Base-by-base conservation (phyloP, 2,329 filamentous ascomycete genomes). In the Colletotrichum phormii region DNA sequence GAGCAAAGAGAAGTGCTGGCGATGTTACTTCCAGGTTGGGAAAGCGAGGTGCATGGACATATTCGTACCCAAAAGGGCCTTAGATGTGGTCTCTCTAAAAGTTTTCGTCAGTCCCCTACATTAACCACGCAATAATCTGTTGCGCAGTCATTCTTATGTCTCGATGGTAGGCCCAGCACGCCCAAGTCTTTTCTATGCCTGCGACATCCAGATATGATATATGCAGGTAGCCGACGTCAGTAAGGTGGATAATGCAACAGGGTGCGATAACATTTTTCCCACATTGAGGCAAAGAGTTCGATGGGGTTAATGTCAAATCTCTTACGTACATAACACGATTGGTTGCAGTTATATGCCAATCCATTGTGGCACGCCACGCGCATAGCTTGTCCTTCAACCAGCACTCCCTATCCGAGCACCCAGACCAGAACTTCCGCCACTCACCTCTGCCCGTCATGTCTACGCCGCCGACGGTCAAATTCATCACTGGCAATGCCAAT, bases 401-500 rank as follows among this genome's bases (percentile, higher is more conserved):
- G 42, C 42, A 49, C 18, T n/a, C 18, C 15, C n/a, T 49, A 8
- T 9, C 42, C 18, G 42, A 29, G 26, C 26, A 29, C 26, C 26
- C 26, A 29, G 18, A n/a, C 42, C 42, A 18, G 42, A 22, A 7
- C 42, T 7, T 18, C 24, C 22, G 22, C 22, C 31, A 22, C 15
- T 24, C 15, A 26, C 8, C n/a, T n/a, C 15, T 46, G 3, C 29
- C 18, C 51, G 77, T 73, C 64, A 88, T 88, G 85, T 81, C 84
- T 61, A 82, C 84, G 42, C 75, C 78, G 15, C 80, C 81, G 4
- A 78, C 81, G 6, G 82, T 99, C 76, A 95, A 97, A 84, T 99
- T 99, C 86, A 97, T 99, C 81, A 98, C 96, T 2, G 94, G 96
- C 83, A 99, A 99, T 84, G 91, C 92, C 79, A 97, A 98, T 86